Evolutionary conservation across 2,329 filamentous ascomycete species (phyloP).

Genomic region (Taxawa tesnikishii): DNA sequence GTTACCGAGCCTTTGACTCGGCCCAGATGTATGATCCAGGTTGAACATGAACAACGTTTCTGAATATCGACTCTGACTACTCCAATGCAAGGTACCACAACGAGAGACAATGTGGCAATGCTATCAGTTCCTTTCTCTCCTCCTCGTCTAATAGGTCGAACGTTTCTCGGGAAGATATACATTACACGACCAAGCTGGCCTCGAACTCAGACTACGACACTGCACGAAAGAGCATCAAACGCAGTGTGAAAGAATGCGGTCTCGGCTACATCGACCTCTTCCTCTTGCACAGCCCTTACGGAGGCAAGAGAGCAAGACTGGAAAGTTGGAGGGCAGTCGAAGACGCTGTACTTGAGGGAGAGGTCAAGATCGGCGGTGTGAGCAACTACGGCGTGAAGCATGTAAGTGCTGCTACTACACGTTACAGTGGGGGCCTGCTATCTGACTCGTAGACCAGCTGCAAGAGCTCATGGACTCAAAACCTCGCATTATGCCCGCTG

Average conservation of each 20-base stretch:
- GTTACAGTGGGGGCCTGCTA: neutral
- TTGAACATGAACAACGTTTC: no score
- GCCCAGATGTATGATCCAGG: no score
- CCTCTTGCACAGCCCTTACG: constrained; percentile 67
- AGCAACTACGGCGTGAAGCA: constrained; percentile 67
- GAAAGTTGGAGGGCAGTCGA: constrained; percentile 68
- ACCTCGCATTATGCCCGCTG: constrained; percentile 50
- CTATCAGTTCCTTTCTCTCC: constrained; percentile 47
- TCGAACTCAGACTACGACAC: constrained; percentile 55
- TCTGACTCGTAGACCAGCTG: constrained; percentile 38
- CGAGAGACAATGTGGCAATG: constrained; percentile 55
- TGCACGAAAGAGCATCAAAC: constrained; percentile 53
- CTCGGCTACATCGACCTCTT: constrained; percentile 71
- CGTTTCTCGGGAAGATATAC: constrained; percentile 56
- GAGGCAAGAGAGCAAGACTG: constrained; percentile 53
- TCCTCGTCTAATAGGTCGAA: constrained; percentile 33
- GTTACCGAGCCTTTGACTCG: constrained; percentile 42
- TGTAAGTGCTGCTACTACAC: constrained; percentile 30
- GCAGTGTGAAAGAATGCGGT: constrained; percentile 51
- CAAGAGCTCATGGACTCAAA: constrained; percentile 55
- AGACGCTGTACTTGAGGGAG: constrained; percentile 60
- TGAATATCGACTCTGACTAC: no score
- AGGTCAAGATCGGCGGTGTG: constrained; percentile 60
- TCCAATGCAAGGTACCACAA: constrained; percentile 63
- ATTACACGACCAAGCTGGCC: constrained; percentile 70